Base-by-base conservation (phyloP, 305 asterid genomes). In the Striga hermonthica region DNA sequence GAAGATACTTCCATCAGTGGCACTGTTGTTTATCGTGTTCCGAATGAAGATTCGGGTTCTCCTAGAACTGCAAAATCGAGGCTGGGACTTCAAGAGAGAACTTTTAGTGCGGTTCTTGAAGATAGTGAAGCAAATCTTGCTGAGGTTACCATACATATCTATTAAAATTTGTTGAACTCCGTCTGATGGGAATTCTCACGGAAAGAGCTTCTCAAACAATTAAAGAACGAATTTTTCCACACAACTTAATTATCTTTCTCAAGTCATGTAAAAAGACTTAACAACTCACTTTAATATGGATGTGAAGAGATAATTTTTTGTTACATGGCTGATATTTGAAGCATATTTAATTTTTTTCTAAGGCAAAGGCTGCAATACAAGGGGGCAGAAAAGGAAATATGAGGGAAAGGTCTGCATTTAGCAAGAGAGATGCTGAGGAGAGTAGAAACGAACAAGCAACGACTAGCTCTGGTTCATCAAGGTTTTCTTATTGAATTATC, bases 361-460 rank as follows among this genome's bases (percentile, higher is more conserved):
- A 91, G 98, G 98, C 98, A 67, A 91, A 84, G 82, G 95, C 95
- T 57, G 96, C 95, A 57, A 84, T 91, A 74, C 91, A 86, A 79
- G 90, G 91, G 64, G 76, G 80, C 52, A 86, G 81, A 79, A 91
- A 91, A 78, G 95, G 87, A 57, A 87, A 82, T 66, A 52, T 69
- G 54, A 88, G 86, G 78, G 98, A 84, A 69, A 88, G 86, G 76
- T 75, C 87, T 38, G 80, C 78, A 58, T 60, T 81, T 72, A 78
- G 80, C 73, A 86, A 84, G 78, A 82, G 76, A 73, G 96, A 88
- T 71, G 82, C 76, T 70, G 87, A 74, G 74, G 95, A 82, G 67
- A 84, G 71, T 77, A 75, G 74, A 80, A 60, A 48, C 28, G 90
- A 85, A 62, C 82, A 75, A 45, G 72, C 89, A 68, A 63, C 84